Evolutionary conservation across 805 yeast species (phyloP), one percentile per base, ranked within the genome.

Genomic region (Nakazawaea ambrosiae): DNA sequence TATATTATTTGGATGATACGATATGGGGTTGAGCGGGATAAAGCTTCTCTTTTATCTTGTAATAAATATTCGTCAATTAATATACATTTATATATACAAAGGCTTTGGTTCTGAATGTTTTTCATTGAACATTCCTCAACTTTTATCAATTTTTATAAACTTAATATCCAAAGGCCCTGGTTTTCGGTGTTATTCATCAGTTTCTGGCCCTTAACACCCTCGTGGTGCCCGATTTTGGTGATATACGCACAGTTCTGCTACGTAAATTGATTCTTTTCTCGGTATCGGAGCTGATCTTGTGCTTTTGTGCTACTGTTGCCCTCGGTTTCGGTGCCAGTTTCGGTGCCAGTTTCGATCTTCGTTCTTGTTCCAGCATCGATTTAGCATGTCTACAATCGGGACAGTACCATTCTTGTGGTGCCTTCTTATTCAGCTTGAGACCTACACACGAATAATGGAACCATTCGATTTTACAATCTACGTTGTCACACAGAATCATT

Each of bases 401-500:
- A 55, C 73, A 67, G 45, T 63, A 67, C 73, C 73, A 67, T 41
- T 63, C 68, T 36, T 60, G 68, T 46, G 63, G 63, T 1, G 70
- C 68, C 2, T 71, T 68, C 7, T 65, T 52, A 7, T 69, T 62
- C 34, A 26, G 33, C 11, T 20, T 31, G 35, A 67, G 63, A 1
- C 72, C 72, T 37, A 67, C 71, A 55, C 73, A 75, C 39, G 66
- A 66, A 67, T 77, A 75, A 51, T 75, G 81, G 51, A 75, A 75
- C 81, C 81, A 75, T 49, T 75, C 80, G 45, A 60, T 73, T 45
- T 71, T 66, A 58, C 81, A 75, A 49, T 70, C 73, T 25, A 74
- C 75, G 43, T 74, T 74, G 46, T 74, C 81, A 50, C 98, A 90
- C 0, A 92, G 97, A 47, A 90, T 86, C 98, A 90, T 90, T 50